phyloP scores from a whole-genome alignment of 306 rosid species.

The Vigna reflexopilosa region DNA sequence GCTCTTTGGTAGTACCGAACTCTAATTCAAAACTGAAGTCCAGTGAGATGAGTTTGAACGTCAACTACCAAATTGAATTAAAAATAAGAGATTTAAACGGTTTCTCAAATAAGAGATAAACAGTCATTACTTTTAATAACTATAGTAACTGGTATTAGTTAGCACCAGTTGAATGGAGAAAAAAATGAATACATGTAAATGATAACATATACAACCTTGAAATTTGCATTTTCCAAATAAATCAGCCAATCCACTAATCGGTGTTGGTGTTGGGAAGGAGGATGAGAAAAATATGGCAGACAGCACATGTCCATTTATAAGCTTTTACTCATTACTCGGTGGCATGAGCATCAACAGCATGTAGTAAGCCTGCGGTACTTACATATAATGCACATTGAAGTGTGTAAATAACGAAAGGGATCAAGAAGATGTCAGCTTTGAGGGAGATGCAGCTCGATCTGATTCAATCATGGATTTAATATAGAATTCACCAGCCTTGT shows the following conservation, averaged over 20 bases:
- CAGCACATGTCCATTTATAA: conserved; percentile 11
- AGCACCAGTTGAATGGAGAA: neutral
- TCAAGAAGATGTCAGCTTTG: conserved; percentile 57
- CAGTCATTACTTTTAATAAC: neutral
- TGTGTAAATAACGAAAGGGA: conserved; percentile 15
- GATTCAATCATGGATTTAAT: conserved; percentile 95
- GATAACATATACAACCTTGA: conserved; percentile 6
- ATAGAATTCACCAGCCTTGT: conserved; percentile 92
- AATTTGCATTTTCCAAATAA: conserved; percentile 25
- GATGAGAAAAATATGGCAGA: conserved; percentile 4
- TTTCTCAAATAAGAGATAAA: conserved; percentile 25
- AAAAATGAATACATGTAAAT: too few species aligned
- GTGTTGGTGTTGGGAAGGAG: neutral
- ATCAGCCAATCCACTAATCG: too few species aligned
- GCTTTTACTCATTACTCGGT: conserved; percentile 33
- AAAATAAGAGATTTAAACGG: conserved; percentile 26
- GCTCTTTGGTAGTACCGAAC: conserved; percentile 28
- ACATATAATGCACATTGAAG: conserved; percentile 38
- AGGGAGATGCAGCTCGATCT: conserved; percentile 74
- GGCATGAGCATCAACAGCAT: conserved; percentile 39
- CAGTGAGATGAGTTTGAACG: conserved; percentile 26
- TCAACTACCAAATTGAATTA: conserved; percentile 16
- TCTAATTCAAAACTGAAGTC: conserved; percentile 31
- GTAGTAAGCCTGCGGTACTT: conserved; percentile 45
- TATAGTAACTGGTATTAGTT: conserved; percentile 9